phyloP scores from a whole-genome alignment of 495 filamentous ascomycete genomes.

The Trichodelitschia bisporula region DNA sequence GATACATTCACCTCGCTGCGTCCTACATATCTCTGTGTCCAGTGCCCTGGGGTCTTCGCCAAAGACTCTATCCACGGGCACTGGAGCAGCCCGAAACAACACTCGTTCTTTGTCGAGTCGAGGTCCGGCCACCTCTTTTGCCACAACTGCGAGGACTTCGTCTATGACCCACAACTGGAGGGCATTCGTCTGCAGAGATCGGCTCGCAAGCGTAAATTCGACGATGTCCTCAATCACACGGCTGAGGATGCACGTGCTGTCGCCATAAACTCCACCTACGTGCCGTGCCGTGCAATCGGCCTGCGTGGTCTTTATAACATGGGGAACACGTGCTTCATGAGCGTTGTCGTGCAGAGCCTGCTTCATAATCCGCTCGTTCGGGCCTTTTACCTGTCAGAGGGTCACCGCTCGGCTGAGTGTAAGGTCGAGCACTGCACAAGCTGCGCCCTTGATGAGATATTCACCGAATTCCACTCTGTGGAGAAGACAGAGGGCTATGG shows the following conservation, averaged over 20 bases:
- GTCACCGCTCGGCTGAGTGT: conserved; percentile 51
- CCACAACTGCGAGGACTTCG: conserved; percentile 60
- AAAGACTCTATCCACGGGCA: conserved; percentile 31
- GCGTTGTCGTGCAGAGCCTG: conserved; percentile 66
- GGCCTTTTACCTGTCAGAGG: conserved; percentile 68
- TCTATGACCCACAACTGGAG: conserved; percentile 70
- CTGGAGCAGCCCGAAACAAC: conserved; percentile 12
- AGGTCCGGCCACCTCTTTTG: conserved; percentile 54
- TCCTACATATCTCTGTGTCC: conserved; percentile 43
- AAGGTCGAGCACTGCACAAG: conserved; percentile 36
- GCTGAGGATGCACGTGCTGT: conserved; percentile 34
- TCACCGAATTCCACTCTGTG: conserved; percentile 61
- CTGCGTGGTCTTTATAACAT: conserved; percentile 84
- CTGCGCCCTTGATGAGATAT: conserved; percentile 77
- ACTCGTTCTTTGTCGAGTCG: conserved; percentile 35
- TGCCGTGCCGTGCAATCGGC: conserved; percentile 44
- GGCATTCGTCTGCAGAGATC: conserved; percentile 33
- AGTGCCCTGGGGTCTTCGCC: conserved; percentile 34
- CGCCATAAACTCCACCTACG: conserved; percentile 29
- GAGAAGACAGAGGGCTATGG: conserved; percentile 69
- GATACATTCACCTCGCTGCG: conserved; percentile 19
- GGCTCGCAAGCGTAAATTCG: neutral
- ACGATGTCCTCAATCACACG: conserved; percentile 21
- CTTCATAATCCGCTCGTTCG: conserved; percentile 71
- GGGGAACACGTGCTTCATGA: conserved; percentile 84